Conservation (phyloP, 1,284 basidiomycete genomes). For the Porogramme epimiltina region DNA sequence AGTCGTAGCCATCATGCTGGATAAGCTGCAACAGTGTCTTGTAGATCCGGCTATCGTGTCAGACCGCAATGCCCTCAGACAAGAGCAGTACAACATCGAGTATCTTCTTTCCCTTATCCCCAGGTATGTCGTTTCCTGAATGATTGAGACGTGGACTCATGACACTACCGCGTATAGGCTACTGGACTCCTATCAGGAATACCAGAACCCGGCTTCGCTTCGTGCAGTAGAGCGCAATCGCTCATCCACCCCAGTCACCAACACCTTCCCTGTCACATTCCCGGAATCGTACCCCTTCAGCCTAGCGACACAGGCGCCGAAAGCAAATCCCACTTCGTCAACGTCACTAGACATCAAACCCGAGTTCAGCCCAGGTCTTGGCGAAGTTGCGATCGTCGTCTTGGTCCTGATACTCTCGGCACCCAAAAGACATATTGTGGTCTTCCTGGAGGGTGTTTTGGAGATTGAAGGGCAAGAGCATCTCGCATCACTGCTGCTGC, state of each 20-base stretch:
- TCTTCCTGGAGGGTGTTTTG: slow-evolving; percentile 78
- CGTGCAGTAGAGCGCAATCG: slow-evolving; percentile 73
- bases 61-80: slow-evolving; percentile 63
- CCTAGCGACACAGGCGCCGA: slow-evolving; percentile 69
- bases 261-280: slow-evolving; percentile 80
- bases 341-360: slow-evolving; percentile 46
- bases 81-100: slow-evolving; percentile 95
- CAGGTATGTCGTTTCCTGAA: too few species aligned
- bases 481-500: slow-evolving; percentile 69
- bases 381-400: slow-evolving; percentile 87
- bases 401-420: slow-evolving; percentile 82
- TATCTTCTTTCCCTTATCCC: slow-evolving; percentile 86
- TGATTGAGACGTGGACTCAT: slow-evolving; percentile 16
- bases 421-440: slow-evolving; percentile 75
- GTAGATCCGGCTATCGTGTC: slow-evolving; percentile 66
- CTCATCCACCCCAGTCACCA: slow-evolving; percentile 60
- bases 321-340: slow-evolving; percentile 48
- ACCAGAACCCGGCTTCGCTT: slow-evolving; percentile 67
- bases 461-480: slow-evolving; percentile 89
- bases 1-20: slow-evolving; percentile 88
- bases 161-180: slow-evolving; percentile 55
- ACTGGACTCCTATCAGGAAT: slow-evolving; percentile 86
- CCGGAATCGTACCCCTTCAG: slow-evolving; percentile 95
- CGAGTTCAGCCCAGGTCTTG: slow-evolving; percentile 79
- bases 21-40: slow-evolving; percentile 84